A percentile compares a stretch with the other conserved stretches of the same genome.
Conservation (phyloP, 2,329 filamentous ascomycete species). For the Cytospora piceicola region DNA sequence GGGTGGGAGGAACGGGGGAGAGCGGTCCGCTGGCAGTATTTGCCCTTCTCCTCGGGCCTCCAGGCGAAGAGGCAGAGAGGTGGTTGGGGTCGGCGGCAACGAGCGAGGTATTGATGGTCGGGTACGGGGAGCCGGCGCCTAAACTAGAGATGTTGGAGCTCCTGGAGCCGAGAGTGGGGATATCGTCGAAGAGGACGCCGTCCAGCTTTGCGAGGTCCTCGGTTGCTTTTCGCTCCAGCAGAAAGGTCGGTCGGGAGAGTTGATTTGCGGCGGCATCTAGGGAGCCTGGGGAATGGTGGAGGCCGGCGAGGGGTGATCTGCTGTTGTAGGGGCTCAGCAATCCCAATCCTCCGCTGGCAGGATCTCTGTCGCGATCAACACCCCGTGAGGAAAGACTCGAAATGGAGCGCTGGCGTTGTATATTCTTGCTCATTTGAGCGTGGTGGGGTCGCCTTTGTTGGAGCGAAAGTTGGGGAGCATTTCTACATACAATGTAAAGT, state of each 20-base stretch:
- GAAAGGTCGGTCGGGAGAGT: conserved; percentile 25
- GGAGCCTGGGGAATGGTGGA: conserved; percentile 25
- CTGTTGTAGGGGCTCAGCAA: conserved; percentile 30
- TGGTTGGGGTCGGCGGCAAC: conserved; percentile 14
- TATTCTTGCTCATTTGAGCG: conserved; percentile 31
- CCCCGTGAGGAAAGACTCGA: conserved; percentile 31
- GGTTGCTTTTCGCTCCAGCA: conserved; percentile 26
- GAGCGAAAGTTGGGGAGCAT: conserved; percentile 19
- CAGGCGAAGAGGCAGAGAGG: conserved; percentile 25
- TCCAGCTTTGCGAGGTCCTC: conserved; percentile 31
- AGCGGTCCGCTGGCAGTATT: conserved; percentile 30
- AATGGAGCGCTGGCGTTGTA: conserved; percentile 31
- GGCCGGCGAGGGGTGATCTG: conserved; percentile 30
- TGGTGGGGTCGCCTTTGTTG: conserved; percentile 17
- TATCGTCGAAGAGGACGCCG: conserved; percentile 34
- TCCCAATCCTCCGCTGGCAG: conserved; percentile 27
- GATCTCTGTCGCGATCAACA: conserved; percentile 28
- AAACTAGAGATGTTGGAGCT: conserved; percentile 31
- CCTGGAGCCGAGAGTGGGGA: conserved; percentile 30
- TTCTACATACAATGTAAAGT: conserved; percentile 1
- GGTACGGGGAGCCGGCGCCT: conserved; percentile 28
- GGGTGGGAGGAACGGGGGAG: conserved; percentile 24
- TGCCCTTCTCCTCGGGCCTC: conserved; percentile 24
- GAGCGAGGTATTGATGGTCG: conserved; percentile 19
- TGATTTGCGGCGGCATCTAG: conserved; percentile 28